phyloP scores from a whole-genome alignment of 345 rosid species.

The Gynandropsis gynandra region DNA sequence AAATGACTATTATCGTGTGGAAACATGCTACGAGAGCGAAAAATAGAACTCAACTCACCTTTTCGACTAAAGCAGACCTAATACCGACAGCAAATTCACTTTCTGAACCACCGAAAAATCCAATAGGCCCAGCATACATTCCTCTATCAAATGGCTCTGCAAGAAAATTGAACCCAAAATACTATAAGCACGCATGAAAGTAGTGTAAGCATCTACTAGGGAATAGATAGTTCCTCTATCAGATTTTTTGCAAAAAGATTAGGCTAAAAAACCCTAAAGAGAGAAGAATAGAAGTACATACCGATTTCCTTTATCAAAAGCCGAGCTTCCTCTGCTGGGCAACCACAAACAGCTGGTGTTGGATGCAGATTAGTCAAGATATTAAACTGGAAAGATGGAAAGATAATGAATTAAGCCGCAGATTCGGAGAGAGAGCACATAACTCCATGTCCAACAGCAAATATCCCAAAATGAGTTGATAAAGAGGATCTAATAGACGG shows the following conservation, averaged over 20 bases:
- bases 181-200: slow-evolving; percentile 6
- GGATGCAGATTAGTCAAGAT: slow-evolving; percentile 74
- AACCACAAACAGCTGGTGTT: slow-evolving; percentile 88
- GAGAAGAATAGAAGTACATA: slow-evolving; percentile 22
- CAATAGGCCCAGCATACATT: slow-evolving; percentile 94
- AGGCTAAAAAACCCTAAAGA: background rate
- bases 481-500: too few relatives aligned
- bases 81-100: slow-evolving; percentile 93
- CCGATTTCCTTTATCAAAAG: slow-evolving; percentile 71
- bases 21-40: background rate
- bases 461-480: too few relatives aligned
- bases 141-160: slow-evolving; percentile 87
- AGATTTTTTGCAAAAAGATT: background rate
- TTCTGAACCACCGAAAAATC: slow-evolving; percentile 94
- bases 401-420: background rate
- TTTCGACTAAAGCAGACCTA: slow-evolving; percentile 75
- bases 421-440: background rate
- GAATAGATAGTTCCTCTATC: background rate
- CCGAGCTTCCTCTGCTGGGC: slow-evolving; percentile 71
- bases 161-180: background rate
- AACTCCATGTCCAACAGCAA: background rate
- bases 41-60: slow-evolving; percentile 40
- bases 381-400: slow-evolving; percentile 44
- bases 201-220: slow-evolving; percentile 8
- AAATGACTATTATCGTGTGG: slow-evolving; percentile 3